These are phyloP conservation scores for Hondaea fermentalgiana DNA, from an alignment of 108 stramenopile genomes.

Conservation along the genomic window DNA sequence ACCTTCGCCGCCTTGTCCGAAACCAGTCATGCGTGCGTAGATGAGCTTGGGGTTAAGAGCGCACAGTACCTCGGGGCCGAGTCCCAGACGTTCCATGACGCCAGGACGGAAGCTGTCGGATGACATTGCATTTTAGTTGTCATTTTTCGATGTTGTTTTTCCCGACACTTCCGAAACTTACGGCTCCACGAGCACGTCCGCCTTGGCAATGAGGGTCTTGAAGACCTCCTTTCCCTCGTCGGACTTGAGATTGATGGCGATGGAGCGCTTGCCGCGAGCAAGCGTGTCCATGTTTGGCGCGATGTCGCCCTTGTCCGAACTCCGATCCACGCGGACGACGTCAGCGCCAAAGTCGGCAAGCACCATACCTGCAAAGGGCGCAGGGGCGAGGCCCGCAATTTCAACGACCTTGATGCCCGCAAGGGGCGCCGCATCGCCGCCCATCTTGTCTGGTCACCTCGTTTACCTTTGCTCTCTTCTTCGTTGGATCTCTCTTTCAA, in stretches of 20 bases:
- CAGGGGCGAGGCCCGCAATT: constrained; percentile 4
- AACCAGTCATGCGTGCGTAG: constrained; percentile 12
- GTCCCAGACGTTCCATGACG: neutral
- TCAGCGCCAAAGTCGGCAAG: constrained; percentile 12
- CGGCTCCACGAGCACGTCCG: neutral
- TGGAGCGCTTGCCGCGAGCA: constrained; percentile 3
- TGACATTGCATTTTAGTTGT: neutral
- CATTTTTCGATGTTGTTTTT: too few species aligned
- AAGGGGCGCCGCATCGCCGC: neutral
- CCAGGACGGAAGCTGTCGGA: neutral
- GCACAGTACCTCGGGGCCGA: neutral
- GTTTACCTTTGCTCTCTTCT: too few species aligned
- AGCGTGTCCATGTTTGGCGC: neutral
- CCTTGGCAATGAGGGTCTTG: neutral
- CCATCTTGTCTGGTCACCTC: too few species aligned
- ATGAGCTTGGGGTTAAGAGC: neutral
- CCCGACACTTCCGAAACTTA: neutral
- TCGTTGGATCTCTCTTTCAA: too few species aligned
- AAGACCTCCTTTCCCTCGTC: neutral
- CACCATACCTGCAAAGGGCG: constrained; percentile 10
- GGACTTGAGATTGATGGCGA: constrained; percentile 10
- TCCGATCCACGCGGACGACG: neutral
- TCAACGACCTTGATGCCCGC: constrained; percentile 2
- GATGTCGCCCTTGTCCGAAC: neutral
- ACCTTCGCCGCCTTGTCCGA: neutral